Conservation (phyloP, 2,329 filamentous ascomycete species). For the Talaromyces sp. region DNA sequence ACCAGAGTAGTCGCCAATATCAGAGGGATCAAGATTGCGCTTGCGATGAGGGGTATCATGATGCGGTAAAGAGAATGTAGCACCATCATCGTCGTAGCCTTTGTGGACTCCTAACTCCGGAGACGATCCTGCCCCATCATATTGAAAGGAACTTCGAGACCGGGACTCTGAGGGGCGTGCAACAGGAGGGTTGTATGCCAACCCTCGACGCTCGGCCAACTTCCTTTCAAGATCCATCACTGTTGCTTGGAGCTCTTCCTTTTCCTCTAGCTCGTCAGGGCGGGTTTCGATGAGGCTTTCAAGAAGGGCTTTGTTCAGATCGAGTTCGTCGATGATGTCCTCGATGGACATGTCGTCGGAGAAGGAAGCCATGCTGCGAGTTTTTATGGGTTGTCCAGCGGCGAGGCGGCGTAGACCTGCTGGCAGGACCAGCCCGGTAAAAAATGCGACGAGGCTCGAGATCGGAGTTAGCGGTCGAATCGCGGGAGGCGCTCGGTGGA, state of each 20-base stretch:
- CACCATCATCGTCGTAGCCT: background rate
- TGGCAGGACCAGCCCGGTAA: background rate
- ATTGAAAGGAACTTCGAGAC: constrained; percentile 8
- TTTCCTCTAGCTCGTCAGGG: constrained; percentile 26
- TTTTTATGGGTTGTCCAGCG: background rate
- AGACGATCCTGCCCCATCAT: constrained; percentile 20
- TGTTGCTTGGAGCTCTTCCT: constrained; percentile 25
- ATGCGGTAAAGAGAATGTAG: background rate
- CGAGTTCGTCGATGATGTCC: constrained; percentile 31
- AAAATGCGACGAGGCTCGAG: background rate
- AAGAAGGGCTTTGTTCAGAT: constrained; percentile 30
- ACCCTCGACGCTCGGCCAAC: constrained; percentile 24
- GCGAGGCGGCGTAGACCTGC: background rate
- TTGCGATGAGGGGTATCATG: background rate
- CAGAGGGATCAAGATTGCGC: background rate
- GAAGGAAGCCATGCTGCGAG: constrained; percentile 6
- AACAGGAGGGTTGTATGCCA: constrained; percentile 8
- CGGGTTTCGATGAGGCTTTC: constrained; percentile 28
- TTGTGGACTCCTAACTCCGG: background rate
- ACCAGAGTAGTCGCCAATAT: background rate
- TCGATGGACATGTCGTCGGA: constrained; percentile 19
- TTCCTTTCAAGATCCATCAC: constrained; percentile 26
- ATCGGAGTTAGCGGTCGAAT: background rate
- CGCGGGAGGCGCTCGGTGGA: background rate
- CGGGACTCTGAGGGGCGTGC: background rate